Conservation (phyloP, 2,329 filamentous ascomycete species). For the Dryadomyces quercus-mongolicae region DNA sequence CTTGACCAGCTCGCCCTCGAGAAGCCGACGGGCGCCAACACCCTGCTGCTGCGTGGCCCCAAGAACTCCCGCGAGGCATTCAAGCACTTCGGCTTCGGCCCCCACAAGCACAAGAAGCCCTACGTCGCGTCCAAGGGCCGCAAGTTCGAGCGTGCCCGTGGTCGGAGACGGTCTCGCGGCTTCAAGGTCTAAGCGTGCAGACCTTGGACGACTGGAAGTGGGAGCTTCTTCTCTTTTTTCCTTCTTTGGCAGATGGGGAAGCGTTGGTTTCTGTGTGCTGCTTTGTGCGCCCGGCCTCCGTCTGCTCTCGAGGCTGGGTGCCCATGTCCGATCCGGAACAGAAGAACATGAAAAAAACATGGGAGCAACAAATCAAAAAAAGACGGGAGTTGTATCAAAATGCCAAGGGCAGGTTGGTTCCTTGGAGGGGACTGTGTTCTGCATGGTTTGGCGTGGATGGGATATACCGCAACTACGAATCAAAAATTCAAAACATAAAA, state of each 20-base stretch:
- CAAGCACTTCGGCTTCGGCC: constrained; percentile 98
- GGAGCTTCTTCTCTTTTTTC: constrained; percentile 2
- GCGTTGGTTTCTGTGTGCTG: background rate
- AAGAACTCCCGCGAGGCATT: constrained; percentile 97
- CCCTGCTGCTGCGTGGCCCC: constrained; percentile 88
- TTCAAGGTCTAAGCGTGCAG: constrained; percentile 84
- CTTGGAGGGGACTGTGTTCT: background rate
- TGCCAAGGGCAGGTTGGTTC: background rate
- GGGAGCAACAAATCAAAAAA: background rate
- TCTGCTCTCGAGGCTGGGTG: too few species aligned
- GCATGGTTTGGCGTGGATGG: constrained; percentile 8
- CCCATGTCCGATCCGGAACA: background rate
- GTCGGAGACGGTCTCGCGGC: constrained; percentile 93
- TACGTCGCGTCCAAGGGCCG: constrained; percentile 96
- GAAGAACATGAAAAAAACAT: background rate
- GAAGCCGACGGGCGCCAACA: constrained; percentile 93
- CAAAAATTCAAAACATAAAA: background rate
- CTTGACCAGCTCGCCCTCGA: constrained; percentile 95
- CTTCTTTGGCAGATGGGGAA: background rate
- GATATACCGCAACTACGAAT: constrained; percentile 3
- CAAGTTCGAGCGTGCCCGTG: constrained; percentile 99
- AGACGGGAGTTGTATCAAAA: background rate
- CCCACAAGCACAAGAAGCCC: constrained; percentile 98
- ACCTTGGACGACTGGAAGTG: background rate
- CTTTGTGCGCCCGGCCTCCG: background rate